Conservation (phyloP, 1,284 basidiomycete genomes). For the Takashimella tepidaria region DNA sequence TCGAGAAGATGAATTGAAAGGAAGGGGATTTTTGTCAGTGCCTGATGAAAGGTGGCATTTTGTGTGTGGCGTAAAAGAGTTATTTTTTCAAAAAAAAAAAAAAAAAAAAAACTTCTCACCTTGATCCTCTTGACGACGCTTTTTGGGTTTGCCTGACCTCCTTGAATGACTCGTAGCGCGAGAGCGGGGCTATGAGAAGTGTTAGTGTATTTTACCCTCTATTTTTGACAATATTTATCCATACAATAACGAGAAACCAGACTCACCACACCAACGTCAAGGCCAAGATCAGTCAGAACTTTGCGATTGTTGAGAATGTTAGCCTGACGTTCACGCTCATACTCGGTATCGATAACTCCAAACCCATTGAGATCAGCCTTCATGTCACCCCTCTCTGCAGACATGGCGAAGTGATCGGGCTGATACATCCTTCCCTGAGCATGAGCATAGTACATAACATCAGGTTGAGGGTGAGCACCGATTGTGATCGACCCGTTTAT, state of each 20-base stretch:
- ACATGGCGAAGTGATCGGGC: constrained; percentile 18
- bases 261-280: constrained; percentile 23
- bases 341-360: constrained; percentile 23
- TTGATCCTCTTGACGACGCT: not conserved
- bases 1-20: no score
- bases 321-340: constrained; percentile 35
- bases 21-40: not conserved
- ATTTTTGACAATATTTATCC: no score
- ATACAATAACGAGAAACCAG: not conserved
- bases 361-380: constrained; percentile 11
- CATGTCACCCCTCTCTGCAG: constrained; percentile 18
- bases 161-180: not conserved
- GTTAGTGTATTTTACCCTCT: no score
- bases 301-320: constrained; percentile 38
- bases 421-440: constrained; percentile 3
- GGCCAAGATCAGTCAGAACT: constrained; percentile 35
- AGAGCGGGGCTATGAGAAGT: not conserved
- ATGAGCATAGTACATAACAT: constrained; percentile 16
- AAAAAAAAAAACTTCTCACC: no score
- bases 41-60: no score
- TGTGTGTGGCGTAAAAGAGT: no score
- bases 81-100: not conserved
- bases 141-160: not conserved
- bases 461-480: constrained; percentile 27
- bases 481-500: constrained; percentile 1